Evolutionary conservation across 2,329 filamentous ascomycete genomes (phyloP).

Genomic region (Aspergillus quadrilineatus): DNA sequence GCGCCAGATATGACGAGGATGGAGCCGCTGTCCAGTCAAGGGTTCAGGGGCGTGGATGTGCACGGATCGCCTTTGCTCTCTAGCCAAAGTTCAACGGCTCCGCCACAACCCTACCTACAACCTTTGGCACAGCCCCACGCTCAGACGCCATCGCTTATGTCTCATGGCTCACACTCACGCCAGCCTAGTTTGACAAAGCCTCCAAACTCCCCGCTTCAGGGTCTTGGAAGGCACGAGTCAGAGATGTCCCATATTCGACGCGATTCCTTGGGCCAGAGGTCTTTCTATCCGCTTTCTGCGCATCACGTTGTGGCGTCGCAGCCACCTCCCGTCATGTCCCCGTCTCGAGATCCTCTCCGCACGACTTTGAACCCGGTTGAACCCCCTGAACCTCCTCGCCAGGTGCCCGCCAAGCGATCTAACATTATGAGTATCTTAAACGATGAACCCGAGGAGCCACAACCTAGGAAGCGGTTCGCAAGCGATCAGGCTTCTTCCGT

Average conservation of each 20-base stretch:
- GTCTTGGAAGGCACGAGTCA: slow-evolving; percentile 30
- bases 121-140: slow-evolving; percentile 9
- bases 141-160: slow-evolving; percentile 29
- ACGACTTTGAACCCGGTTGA: slow-evolving; percentile 33
- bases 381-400: slow-evolving; percentile 38
- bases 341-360: slow-evolving; percentile 38
- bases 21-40: slow-evolving; percentile 31
- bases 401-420: slow-evolving; percentile 49
- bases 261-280: slow-evolving; percentile 35
- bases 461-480: slow-evolving; percentile 47
- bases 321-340: slow-evolving; percentile 32
- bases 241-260: slow-evolving; percentile 38
- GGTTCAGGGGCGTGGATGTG: slow-evolving; percentile 21
- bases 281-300: slow-evolving; percentile 32
- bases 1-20: slow-evolving; percentile 36
- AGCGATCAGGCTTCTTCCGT: slow-evolving; percentile 34
- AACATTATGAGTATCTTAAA: slow-evolving; percentile 53
- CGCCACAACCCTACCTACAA: slow-evolving; percentile 30
- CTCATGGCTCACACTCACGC: slow-evolving; percentile 34
- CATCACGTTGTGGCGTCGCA: slow-evolving; percentile 30
- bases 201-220: slow-evolving; percentile 36
- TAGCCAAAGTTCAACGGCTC: slow-evolving; percentile 16
- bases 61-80: slow-evolving; percentile 27
- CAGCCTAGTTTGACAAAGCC: slow-evolving; percentile 36
- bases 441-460: slow-evolving; percentile 49